These are phyloP conservation scores for Fusarium veterinarium DNA, from an alignment of 2,329 filamentous ascomycete species.

Conservation along the genomic window DNA sequence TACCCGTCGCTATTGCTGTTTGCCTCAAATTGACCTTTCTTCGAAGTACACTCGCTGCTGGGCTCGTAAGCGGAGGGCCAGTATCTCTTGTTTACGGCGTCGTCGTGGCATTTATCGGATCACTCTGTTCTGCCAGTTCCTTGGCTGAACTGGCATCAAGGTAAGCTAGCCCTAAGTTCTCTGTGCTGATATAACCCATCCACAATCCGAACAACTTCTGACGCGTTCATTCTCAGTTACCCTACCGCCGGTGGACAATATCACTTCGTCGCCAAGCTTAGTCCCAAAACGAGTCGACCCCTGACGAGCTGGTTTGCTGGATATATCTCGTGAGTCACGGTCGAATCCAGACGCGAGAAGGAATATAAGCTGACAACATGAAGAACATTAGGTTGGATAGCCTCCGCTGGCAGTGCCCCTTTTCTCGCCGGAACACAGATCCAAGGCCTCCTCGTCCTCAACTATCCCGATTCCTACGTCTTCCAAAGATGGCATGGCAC, in stretches of 20 bases:
- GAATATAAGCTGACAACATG: neutral
- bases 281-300: neutral
- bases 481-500: slow-evolving; percentile 37
- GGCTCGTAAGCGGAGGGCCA: slow-evolving; percentile 25
- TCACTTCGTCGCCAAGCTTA: slow-evolving; percentile 28
- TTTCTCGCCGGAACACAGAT: slow-evolving; percentile 34
- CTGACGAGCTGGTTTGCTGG: slow-evolving; percentile 28
- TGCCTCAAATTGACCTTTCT: neutral
- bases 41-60: slow-evolving; percentile 27
- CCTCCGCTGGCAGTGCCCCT: slow-evolving; percentile 22
- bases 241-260: slow-evolving; percentile 34
- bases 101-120: slow-evolving; percentile 18
- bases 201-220: neutral
- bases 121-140: slow-evolving; percentile 34
- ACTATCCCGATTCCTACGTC: slow-evolving; percentile 23
- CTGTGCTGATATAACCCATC: no score
- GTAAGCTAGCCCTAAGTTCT: neutral
- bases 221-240: neutral
- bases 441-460: slow-evolving; percentile 32
- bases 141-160: slow-evolving; percentile 32
- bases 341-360: fast-evolving
- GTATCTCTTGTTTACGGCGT: slow-evolving; percentile 32
- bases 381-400: slow-evolving; percentile 33
- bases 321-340: slow-evolving; percentile 21
- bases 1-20: neutral